phyloP scores from a whole-genome alignment of 306 rosid genomes.

The Pachyrhizus erosus region DNA sequence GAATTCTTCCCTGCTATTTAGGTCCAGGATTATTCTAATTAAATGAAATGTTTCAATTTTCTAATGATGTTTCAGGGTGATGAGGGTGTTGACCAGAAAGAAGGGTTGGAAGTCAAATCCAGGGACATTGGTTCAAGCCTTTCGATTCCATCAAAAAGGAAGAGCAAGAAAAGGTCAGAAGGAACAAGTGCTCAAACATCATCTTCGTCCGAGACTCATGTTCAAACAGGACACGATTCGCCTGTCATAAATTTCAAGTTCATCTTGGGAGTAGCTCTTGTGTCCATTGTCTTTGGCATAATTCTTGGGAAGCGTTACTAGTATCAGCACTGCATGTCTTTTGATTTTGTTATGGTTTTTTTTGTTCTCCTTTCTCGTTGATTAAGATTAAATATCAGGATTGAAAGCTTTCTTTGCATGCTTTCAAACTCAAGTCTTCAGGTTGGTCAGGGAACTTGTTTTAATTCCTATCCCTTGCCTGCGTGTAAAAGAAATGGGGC shows the following conservation, averaged over 20 bases:
- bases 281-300: slow-evolving; percentile 77
- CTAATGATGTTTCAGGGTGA: slow-evolving; percentile 61
- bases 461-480: slow-evolving; percentile 63
- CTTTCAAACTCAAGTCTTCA: slow-evolving; percentile 50
- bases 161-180: slow-evolving; percentile 80
- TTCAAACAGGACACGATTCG: slow-evolving; percentile 59
- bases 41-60: slow-evolving; percentile 30
- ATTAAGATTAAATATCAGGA: slow-evolving; percentile 34
- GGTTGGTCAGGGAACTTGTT: slow-evolving; percentile 71
- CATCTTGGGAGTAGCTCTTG: slow-evolving; percentile 73
- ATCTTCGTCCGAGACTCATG: slow-evolving; percentile 52
- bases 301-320: slow-evolving; percentile 89
- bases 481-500: slow-evolving; percentile 59
- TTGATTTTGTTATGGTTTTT: slow-evolving; percentile 34
- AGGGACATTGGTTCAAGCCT: slow-evolving; percentile 78
- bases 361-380: slow-evolving; percentile 34
- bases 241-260: slow-evolving; percentile 59
- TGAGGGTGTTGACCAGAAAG: slow-evolving; percentile 52
- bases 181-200: slow-evolving; percentile 63
- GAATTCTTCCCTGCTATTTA: neutral
- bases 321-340: slow-evolving; percentile 26
- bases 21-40: neutral
- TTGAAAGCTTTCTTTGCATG: slow-evolving; percentile 60
- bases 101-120: slow-evolving; percentile 74
- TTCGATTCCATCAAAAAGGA: slow-evolving; percentile 76